Evolutionary conservation across 768 basidiomycete species (phyloP).

Genomic region (Phaeotremella fagi): DNA sequence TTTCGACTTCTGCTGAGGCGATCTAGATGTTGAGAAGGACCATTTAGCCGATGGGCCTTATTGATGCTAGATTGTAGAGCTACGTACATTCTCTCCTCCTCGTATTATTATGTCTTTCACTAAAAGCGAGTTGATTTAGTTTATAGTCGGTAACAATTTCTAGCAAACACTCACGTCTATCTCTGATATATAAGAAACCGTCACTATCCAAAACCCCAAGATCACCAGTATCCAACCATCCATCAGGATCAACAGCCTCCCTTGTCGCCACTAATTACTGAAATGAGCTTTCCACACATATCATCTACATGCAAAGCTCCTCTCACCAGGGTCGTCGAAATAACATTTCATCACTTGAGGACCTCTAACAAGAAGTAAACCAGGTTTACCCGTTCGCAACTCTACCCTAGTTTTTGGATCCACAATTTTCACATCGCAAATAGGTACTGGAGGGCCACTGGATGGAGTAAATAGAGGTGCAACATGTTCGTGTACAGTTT

Average conservation of each 20-base stretch:
- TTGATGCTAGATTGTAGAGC: not conserved
- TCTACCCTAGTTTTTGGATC: constrained; percentile 22
- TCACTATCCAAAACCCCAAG: constrained; percentile 29
- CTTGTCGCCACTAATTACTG: constrained; percentile 20
- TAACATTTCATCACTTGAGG: constrained; percentile 45
- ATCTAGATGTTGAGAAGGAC: constrained; percentile 5
- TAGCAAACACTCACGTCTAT: constrained; percentile 22
- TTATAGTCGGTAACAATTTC: not conserved
- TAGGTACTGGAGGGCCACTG: constrained; percentile 39
- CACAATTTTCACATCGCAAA: constrained; percentile 33
- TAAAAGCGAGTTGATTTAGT: constrained; percentile 2
- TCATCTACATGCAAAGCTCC: too few relatives aligned
- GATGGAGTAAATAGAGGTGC: not conserved
- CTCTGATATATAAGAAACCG: constrained; percentile 38
- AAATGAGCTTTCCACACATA: not conserved
- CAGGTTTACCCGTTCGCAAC: constrained; percentile 21
- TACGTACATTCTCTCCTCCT: constrained; percentile 40
- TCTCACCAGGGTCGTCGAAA: constrained; percentile 27
- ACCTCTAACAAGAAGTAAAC: constrained; percentile 34
- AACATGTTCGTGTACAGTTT: not conserved
- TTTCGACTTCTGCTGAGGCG: constrained; percentile 35
- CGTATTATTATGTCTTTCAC: constrained; percentile 44
- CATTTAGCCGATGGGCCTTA: not conserved
- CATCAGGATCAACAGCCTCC: constrained; percentile 28
- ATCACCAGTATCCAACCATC: constrained; percentile 44